A percentile compares a stretch with the other conserved stretches of the same genome.
These are phyloP conservation scores for Skeletonema tropicum DNA, from an alignment of 108 stramenopile genomes.

Conservation along the genomic window DNA sequence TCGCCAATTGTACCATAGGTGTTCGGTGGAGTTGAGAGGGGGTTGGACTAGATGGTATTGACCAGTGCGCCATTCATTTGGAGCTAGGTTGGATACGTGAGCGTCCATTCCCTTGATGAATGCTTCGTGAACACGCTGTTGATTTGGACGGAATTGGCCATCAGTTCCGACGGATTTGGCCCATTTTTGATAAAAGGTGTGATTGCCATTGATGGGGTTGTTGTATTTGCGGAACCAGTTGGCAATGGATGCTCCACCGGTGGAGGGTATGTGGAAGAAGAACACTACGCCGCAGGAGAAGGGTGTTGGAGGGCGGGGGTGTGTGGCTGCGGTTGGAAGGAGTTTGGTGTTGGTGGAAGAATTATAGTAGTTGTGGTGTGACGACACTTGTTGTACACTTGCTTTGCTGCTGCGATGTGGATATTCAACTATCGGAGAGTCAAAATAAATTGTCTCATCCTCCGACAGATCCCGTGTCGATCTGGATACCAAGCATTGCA, in stretches of 20 bases:
- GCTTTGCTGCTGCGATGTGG: background rate
- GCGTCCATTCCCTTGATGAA: too few species aligned
- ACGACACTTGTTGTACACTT: background rate
- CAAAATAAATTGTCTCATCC: background rate
- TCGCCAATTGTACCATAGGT: too few species aligned
- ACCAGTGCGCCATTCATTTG: too few species aligned
- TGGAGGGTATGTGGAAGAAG: constrained; percentile 30
- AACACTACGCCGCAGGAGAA: constrained; percentile 18
- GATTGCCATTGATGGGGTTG: background rate
- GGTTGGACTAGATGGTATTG: too few species aligned
- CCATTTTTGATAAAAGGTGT: too few species aligned
- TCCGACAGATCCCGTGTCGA: background rate
- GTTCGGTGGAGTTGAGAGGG: too few species aligned
- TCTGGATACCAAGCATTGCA: background rate
- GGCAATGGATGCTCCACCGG: constrained; percentile 26
- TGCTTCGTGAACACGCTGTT: too few species aligned
- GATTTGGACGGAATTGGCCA: too few species aligned
- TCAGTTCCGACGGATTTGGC: too few species aligned
- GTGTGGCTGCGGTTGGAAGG: background rate
- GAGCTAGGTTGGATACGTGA: too few species aligned
- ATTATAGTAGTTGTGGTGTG: background rate
- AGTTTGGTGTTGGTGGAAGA: background rate
- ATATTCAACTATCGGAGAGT: background rate
- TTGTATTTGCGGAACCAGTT: constrained; percentile 13
- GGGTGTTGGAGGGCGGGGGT: background rate